Evolutionary conservation across 1,284 basidiomycete species (phyloP).

Genomic region (Bondarzewia mesenterica): DNA sequence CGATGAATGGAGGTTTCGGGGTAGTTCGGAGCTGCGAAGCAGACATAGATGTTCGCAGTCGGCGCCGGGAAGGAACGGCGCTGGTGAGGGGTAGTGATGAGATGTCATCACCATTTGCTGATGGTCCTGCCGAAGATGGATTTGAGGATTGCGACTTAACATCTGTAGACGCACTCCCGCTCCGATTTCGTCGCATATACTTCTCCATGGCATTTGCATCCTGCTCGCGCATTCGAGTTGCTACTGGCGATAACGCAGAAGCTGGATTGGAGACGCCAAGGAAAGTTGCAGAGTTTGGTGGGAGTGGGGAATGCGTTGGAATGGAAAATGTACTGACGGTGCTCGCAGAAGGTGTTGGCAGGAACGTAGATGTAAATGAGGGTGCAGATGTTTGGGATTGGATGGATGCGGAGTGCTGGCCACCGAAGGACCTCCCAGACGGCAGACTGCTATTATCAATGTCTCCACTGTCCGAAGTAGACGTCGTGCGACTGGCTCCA

Average conservation of each 20-base stretch:
- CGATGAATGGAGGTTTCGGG: conserved; percentile 28
- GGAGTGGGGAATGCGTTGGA: conserved; percentile 34
- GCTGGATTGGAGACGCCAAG: conserved; percentile 24
- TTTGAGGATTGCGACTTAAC: conserved; percentile 48
- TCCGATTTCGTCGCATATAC: conserved; percentile 69
- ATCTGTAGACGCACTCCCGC: conserved; percentile 70
- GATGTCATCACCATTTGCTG: conserved; percentile 45
- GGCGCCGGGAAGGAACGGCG: conserved; percentile 45
- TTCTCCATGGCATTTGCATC: conserved; percentile 82
- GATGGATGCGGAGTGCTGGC: conserved; percentile 16
- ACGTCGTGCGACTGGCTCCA: conserved; percentile 64
- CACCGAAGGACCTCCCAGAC: conserved; percentile 21
- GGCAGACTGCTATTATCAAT: conserved; percentile 34
- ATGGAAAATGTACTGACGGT: conserved; percentile 38
- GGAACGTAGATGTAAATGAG: conserved; percentile 17
- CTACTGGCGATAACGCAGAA: conserved; percentile 60
- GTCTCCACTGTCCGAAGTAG: conserved; percentile 64
- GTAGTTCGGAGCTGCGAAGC: conserved; percentile 61
- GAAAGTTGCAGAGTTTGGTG: conserved; percentile 21
- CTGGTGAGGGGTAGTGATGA: conserved; percentile 43
- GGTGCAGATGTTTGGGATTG: conserved; percentile 1
- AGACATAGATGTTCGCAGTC: conserved; percentile 65
- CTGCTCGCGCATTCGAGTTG: conserved; percentile 66
- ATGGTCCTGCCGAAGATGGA: conserved; percentile 39
- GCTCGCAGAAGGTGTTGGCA: conserved; percentile 25